Base-by-base conservation (phyloP, 805 yeast genomes). In the Starmerella scarabaei region DNA sequence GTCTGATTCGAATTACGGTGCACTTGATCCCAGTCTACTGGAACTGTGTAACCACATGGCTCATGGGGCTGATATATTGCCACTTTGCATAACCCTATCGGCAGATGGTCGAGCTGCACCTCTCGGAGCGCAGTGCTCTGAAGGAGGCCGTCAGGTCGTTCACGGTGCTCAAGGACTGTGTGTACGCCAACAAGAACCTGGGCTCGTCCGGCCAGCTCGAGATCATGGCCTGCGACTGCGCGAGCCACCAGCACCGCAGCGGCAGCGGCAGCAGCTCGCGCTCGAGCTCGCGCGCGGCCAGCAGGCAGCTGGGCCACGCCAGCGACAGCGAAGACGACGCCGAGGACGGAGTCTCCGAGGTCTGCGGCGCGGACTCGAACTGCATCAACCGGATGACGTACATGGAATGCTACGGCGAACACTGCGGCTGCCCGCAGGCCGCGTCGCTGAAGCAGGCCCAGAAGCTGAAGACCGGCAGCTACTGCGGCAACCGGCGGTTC, bases 311-410 rank as follows among this genome's bases (percentile, higher is more conserved):
- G 28, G 28, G 15, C 30, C 16, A 8, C 17, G 32, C n/a, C 19
- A 11, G 27, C 31, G 21, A 15, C 31, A 21, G 35, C 12, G 37
- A 51, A 43, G 44, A 62, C 19, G 52, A 57, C 24, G 71, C 64
- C 1, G 53, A 52, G 5, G 64, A 30, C n/a, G 21, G 24, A 15
- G 26, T n/a, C 14, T 14, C 27, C 21, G 30, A 73, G 49, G 93
- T 96, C 1, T 88, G 98, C 68, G 82, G 76, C 26, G 82, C 79
- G 23, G 76, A 77, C 47, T 78, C 91, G 14, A 85, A 80, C 57
- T 88, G 98, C 69, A 85, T 91, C 53, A 88, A 88, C 60, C 64
- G 97, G 37, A 71, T 85, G 37, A 91, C 97, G 0, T 80, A 85
- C 30, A 85, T 88, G 36, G 98, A 88, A 60, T 88, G 98, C 70